phyloP scores from a whole-genome alignment of 768 basidiomycete genomes.

The Collybiopsis luxurians region DNA sequence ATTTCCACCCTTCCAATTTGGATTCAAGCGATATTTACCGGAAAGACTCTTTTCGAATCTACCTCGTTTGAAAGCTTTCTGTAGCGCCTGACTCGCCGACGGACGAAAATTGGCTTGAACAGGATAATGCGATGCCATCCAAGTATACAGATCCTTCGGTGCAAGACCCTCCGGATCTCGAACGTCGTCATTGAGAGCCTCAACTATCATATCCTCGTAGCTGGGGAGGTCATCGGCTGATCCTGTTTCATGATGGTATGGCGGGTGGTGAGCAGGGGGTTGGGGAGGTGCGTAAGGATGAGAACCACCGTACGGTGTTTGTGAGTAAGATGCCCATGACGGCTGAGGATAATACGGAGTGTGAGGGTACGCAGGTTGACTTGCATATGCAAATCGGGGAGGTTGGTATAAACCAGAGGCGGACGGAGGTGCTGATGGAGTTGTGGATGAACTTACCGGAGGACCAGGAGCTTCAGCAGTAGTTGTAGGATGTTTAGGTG shows the following conservation, averaged over 20 bases:
- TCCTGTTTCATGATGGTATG: slow-evolving; percentile 9
- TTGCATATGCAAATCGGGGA: slow-evolving; percentile 17
- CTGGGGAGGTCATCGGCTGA: slow-evolving; percentile 64
- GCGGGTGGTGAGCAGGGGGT: slow-evolving; percentile 14
- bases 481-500: not conserved
- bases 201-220: slow-evolving; percentile 91
- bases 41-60: slow-evolving; percentile 72
- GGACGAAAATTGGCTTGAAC: slow-evolving; percentile 87
- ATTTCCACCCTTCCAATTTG: slow-evolving; percentile 78
- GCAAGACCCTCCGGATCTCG: slow-evolving; percentile 71
- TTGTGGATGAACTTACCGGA: not conserved
- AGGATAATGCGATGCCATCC: slow-evolving; percentile 83
- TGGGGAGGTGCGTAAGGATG: slow-evolving; percentile 25
- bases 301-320: slow-evolving; percentile 19
- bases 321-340: slow-evolving; percentile 32
- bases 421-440: slow-evolving; percentile 10
- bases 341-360: slow-evolving; percentile 55
- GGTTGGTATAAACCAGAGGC: slow-evolving; percentile 7
- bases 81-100: slow-evolving; percentile 84
- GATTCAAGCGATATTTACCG: slow-evolving; percentile 74
- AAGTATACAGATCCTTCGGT: slow-evolving; percentile 79
- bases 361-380: slow-evolving; percentile 59
- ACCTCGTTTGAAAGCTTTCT: slow-evolving; percentile 82
- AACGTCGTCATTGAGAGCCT: slow-evolving; percentile 61
- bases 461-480: not conserved